Evolutionary conservation across 371 early-diverging fungal species (phyloP).

Genomic region (Encephalitozoon cuniculi): DNA sequence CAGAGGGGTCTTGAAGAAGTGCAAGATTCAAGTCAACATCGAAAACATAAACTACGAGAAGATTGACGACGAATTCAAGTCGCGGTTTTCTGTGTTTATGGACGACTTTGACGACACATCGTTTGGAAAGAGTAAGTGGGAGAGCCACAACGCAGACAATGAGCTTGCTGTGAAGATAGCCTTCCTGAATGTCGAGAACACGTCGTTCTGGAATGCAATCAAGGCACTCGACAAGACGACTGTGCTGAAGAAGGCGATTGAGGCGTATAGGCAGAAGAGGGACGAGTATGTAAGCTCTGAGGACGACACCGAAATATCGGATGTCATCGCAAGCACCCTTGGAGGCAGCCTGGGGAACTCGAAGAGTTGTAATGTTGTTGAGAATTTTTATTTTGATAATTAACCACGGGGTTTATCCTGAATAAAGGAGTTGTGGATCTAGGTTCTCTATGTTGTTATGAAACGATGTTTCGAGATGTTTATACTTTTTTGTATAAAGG

Average conservation of each 20-base stretch:
- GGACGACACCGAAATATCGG: constrained; percentile 43
- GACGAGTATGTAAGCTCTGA: constrained; percentile 44
- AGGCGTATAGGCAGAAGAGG: constrained; percentile 64
- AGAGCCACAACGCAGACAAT: constrained; percentile 65
- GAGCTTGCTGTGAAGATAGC: constrained; percentile 69
- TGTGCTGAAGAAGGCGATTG: constrained; percentile 66
- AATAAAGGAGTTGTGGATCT: background rate
- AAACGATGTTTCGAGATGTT: background rate
- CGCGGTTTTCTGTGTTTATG: constrained; percentile 65
- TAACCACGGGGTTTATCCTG: background rate
- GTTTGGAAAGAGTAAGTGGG: constrained; percentile 64
- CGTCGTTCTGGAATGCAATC: constrained; percentile 63
- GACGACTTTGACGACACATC: constrained; percentile 62
- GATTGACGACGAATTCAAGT: constrained; percentile 63
- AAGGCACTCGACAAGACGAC: constrained; percentile 62
- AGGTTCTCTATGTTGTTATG: background rate
- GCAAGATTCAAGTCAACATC: constrained; percentile 65
- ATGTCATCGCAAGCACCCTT: constrained; percentile 24
- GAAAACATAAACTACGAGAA: constrained; percentile 61
- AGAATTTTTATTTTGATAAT: constrained; percentile 23
- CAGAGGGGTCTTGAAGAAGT: constrained; percentile 62
- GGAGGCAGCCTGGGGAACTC: background rate
- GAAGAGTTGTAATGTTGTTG: constrained; percentile 4
- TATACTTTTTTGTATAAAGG: background rate
- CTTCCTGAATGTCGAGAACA: constrained; percentile 63